Percentiles rank a stretch among this genome's conserved stretches.
phyloP scores from a whole-genome alignment of 768 basidiomycete genomes.

The Tubosaeta sp. region DNA sequence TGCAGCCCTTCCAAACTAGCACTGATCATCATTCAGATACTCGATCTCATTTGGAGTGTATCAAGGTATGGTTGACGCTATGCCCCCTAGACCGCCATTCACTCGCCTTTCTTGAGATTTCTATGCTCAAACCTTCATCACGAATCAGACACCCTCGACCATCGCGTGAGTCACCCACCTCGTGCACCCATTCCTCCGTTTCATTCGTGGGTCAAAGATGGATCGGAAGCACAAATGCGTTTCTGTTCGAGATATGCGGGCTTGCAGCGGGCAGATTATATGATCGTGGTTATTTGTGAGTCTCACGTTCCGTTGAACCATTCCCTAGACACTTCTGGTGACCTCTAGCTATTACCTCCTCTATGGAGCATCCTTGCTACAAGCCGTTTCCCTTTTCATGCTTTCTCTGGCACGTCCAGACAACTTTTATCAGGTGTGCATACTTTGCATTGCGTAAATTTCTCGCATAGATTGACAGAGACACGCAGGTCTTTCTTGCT shows the following conservation, averaged over 20 bases:
- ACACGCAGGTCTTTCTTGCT: slow-evolving; percentile 44
- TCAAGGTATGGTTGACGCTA: slow-evolving; percentile 29
- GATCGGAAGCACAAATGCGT: slow-evolving; percentile 49
- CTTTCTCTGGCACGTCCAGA: slow-evolving; percentile 42
- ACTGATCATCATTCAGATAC: slow-evolving; percentile 24
- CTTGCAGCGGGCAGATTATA: slow-evolving; percentile 45
- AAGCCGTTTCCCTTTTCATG: slow-evolving; percentile 38
- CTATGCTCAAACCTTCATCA: slow-evolving; percentile 36
- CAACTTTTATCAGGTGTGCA: slow-evolving; percentile 40
- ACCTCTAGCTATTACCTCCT: slow-evolving; percentile 18
- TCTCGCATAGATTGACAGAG: not conserved
- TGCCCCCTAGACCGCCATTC: not conserved
- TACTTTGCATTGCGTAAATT: not conserved
- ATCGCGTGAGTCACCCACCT: slow-evolving; percentile 33
- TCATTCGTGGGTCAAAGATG: slow-evolving; percentile 22
- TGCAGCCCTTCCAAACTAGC: not conserved
- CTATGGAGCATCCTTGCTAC: slow-evolving; percentile 27
- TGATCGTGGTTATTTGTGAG: slow-evolving; percentile 52
- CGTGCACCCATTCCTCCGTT: not conserved
- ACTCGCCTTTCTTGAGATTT: slow-evolving; percentile 28
- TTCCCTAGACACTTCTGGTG: not conserved
- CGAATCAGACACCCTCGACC: slow-evolving; percentile 33
- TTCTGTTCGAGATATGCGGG: slow-evolving; percentile 42
- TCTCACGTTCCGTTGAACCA: not conserved
- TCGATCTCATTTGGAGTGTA: slow-evolving; percentile 41